A percentile compares a stretch with the other conserved stretches of the same genome.
These are phyloP conservation scores for Alternaria sp. DNA, from an alignment of 2,329 filamentous ascomycete genomes.

Conservation along the genomic window DNA sequence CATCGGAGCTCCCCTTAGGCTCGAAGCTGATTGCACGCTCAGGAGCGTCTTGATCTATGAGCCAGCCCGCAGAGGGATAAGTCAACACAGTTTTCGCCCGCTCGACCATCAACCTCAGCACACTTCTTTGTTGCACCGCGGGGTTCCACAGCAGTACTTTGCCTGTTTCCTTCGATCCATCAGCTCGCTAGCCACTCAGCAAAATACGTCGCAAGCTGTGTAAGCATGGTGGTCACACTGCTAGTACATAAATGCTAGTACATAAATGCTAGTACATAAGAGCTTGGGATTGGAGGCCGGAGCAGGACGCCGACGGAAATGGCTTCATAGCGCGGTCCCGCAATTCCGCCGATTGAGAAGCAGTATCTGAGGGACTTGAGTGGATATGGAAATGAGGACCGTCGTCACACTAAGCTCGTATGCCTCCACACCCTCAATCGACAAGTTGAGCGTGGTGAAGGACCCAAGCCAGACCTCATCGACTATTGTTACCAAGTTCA, in stretches of 20 bases:
- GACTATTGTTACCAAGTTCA: background rate
- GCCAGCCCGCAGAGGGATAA: constrained; percentile 7
- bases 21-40: background rate
- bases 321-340: constrained; percentile 59
- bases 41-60: constrained; percentile 1
- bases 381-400: constrained; percentile 64
- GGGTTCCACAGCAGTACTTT: constrained; percentile 3
- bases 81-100: constrained; percentile 1
- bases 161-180: background rate
- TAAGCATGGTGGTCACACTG: background rate
- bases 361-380: constrained; percentile 60
- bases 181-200: constrained; percentile 2
- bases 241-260: background rate
- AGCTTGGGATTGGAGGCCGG: constrained; percentile 52
- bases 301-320: constrained; percentile 58
- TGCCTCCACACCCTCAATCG: constrained; percentile 54
- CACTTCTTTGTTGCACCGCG: constrained; percentile 1
- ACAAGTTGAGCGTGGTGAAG: background rate
- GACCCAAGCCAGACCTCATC: background rate
- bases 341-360: constrained; percentile 61
- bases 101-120: constrained; percentile 2
- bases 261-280: background rate
- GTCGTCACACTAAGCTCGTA: constrained; percentile 62
- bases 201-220: background rate
- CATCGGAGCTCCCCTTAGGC: background rate